Percentiles rank a stretch among this genome's conserved stretches.
These are phyloP conservation scores for Neostapfia colusana DNA, from an alignment of 176 grass and related monocot species.

Conservation along the genomic window DNA sequence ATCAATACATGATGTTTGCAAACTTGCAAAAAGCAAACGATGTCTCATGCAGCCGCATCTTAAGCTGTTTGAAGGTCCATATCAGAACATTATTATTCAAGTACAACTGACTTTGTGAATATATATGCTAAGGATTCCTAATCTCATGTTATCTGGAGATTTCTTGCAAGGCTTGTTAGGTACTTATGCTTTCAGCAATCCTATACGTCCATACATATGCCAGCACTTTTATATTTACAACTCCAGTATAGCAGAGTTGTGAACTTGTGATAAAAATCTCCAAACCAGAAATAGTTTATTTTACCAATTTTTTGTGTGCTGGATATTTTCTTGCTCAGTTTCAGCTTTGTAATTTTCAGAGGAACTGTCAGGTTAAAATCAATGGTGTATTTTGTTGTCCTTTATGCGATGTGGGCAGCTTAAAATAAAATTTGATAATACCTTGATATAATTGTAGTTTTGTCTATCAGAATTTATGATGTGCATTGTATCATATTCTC, in stretches of 20 bases:
- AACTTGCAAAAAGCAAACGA: constrained; percentile 33
- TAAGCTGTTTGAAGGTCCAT: constrained; percentile 41
- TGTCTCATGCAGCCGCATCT: constrained; percentile 22
- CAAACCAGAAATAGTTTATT: not conserved
- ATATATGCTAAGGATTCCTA: not conserved
- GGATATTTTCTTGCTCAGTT: constrained; percentile 19
- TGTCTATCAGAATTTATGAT: constrained; percentile 8
- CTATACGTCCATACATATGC: not conserved
- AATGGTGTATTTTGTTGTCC: constrained; percentile 6
- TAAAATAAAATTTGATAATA: constrained; percentile 8
- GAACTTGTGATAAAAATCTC: not conserved
- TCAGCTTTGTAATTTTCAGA: constrained; percentile 13
- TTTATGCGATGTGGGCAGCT: not conserved
- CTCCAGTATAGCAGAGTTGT: not conserved
- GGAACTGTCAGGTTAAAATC: constrained; percentile 12
- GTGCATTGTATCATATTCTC: not conserved
- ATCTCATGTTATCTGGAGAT: constrained; percentile 20
- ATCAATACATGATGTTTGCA: constrained; percentile 31
- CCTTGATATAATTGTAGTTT: constrained; percentile 23
- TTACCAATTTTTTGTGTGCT: not conserved
- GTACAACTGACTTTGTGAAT: constrained; percentile 7
- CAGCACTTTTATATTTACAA: not conserved
- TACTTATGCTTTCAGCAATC: not conserved
- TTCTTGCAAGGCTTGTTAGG: constrained; percentile 14
- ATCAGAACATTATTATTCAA: constrained; percentile 26